Base-by-base conservation (phyloP, 2,329 filamentous ascomycete species). In the Claviceps capensis region DNA sequence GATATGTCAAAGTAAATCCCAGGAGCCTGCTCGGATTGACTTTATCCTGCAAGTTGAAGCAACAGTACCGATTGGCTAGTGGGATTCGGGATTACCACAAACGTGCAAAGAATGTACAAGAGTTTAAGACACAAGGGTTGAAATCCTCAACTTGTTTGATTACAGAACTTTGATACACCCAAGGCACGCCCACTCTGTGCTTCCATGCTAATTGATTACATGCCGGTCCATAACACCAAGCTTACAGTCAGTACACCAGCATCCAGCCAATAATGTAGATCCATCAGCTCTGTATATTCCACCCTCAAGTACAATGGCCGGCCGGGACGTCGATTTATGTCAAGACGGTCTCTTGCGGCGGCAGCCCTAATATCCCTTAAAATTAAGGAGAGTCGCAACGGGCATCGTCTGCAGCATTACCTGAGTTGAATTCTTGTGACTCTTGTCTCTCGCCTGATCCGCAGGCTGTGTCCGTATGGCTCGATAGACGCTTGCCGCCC, bases 401-500 rank as follows among this genome's bases (percentile, higher is more conserved):
- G 30, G 5, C 3, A n/a, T 49, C 17, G 3, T 16, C 36, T 16
- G 34, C 13, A 19, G 4, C 19, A 3, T 37, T 7, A 37, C 9
- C 9, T 17, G 7, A 19, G 19, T 19, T 2, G 16, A 13, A 3
- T 40, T 38, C 19, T 38, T 16, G 17, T 22, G 14, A 5, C 17
- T 17, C 36, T 38, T 22, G 17, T 22, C 14, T 9, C 14, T 17
- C 36, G 49, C 26, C 43, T 38, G 16, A 30, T 37, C 42, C 3
- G 23, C 40, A 22, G 36, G 38, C 26, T 5, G 34, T 36, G 40
- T 30, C 40, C n/a, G 44, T 48, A 48, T 51, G 50, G 48, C 48
- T 42, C 17, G 23, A 42, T 36, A 26, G 16, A 47, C 48, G 44
- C 23, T 50, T n/a, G 50, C 19, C 50, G 46, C 45, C 50, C 53